Evolutionary conservation across 2,329 filamentous ascomycete species (phyloP).

Genomic region (Ophiostoma triangulosporum): DNA sequence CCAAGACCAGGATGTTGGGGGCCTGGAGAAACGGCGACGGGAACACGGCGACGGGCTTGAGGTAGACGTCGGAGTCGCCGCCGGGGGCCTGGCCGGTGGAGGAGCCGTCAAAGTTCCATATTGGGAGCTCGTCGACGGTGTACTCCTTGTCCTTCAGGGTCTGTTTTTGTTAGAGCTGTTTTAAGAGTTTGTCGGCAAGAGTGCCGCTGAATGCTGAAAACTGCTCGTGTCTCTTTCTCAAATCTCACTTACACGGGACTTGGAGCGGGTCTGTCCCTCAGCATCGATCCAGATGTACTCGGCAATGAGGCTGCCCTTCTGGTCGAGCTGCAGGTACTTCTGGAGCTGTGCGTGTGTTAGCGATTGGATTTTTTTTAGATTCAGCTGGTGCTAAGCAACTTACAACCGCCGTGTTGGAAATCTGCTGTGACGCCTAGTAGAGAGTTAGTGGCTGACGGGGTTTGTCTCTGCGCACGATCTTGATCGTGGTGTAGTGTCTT

Average conservation of each 20-base stretch:
- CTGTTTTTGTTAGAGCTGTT: conserved; percentile 4
- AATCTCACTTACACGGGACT: conserved; percentile 71
- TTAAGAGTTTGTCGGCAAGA: not conserved
- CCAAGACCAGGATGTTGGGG: conserved; percentile 82
- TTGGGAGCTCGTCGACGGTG: conserved; percentile 44
- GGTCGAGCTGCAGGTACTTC: conserved; percentile 84
- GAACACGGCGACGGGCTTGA: conserved; percentile 39
- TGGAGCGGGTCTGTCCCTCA: conserved; percentile 72
- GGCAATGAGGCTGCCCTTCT: conserved; percentile 78
- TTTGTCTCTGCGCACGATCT: not conserved
- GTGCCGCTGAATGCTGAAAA: no score
- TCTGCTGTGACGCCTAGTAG: not conserved
- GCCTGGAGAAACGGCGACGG: conserved; percentile 65
- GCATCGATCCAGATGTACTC: conserved; percentile 64
- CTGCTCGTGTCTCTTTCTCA: not conserved
- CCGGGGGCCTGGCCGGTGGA: conserved; percentile 64
- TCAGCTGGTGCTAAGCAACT: not conserved
- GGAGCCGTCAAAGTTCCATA: conserved; percentile 70
- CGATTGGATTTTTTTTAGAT: not conserved
- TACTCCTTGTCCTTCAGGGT: conserved; percentile 16
- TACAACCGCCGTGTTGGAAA: conserved; percentile 2
- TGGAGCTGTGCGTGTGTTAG: conserved; percentile 48
- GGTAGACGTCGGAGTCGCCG: conserved; percentile 60
- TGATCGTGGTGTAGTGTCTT: not conserved
- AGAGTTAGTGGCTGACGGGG: not conserved